A percentile compares a stretch with the other conserved stretches of the same genome.
Evolutionary conservation across 2,329 filamentous ascomycete species (phyloP).

Genomic region (Ceratocystis diversiconidia): DNA sequence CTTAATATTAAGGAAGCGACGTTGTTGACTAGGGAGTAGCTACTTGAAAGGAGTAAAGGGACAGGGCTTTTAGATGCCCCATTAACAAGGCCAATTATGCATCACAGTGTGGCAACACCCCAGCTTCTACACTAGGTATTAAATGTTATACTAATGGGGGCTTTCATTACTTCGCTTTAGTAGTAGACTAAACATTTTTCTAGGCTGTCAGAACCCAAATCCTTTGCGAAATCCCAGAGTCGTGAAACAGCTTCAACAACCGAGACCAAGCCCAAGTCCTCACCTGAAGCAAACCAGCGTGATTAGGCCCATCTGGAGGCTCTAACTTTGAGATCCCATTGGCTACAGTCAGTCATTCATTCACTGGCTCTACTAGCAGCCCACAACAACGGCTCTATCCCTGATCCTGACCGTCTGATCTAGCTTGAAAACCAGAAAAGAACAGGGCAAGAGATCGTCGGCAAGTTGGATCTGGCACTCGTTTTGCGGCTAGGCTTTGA

Average conservation of each 20-base stretch:
- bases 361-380: not conserved
- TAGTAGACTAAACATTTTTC: not conserved
- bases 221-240: not conserved
- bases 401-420: slow-evolving; percentile 6
- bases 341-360: not conserved
- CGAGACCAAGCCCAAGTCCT: not conserved
- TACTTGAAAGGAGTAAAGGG: not conserved
- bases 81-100: not conserved
- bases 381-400: not conserved
- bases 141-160: not conserved
- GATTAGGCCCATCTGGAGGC: not conserved
- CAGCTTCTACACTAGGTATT: not conserved
- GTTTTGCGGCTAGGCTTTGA: not conserved
- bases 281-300: slow-evolving; percentile 1
- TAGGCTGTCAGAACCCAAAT: not conserved
- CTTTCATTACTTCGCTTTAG: not conserved
- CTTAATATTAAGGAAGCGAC: slow-evolving; percentile 2
- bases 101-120: not conserved
- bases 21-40: not conserved
- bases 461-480: not conserved
- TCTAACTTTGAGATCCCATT: not conserved
- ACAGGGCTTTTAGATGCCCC: not conserved
- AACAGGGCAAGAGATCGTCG: not conserved
- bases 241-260: not conserved
- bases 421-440: not conserved